Base-by-base conservation (phyloP, 768 basidiomycete genomes). In the Trametes maxima region DNA sequence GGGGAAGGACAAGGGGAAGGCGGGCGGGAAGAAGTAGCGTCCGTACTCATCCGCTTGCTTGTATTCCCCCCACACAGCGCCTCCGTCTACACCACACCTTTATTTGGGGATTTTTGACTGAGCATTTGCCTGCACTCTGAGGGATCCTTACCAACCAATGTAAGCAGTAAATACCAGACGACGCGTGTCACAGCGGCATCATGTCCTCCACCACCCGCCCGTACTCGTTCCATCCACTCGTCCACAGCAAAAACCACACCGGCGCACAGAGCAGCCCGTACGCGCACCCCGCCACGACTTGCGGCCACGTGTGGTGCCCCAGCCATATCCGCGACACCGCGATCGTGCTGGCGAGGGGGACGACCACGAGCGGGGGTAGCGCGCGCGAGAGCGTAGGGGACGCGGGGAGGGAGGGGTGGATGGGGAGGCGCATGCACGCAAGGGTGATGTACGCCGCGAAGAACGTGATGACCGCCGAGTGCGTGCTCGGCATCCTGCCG, bases 401-500 rank as follows among this genome's bases (percentile, higher is more conserved):
- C n/a, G 69, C 54, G 12, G 82, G 81, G 37, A 91, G 71, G 3
- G 80, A 79, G 21, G 78, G 71, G 66, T 91, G 89, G 14, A 85
- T 61, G 2, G 88, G 88, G 14, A 90, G 79, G 67, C 80, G 79
- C 5, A 75, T 21, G 65, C 81, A 83, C 13, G 88, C 84, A 12
- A 91, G 75, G 13, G 80, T 64, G 24, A 85, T 80, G 68, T 84
- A 92, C 2, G 80, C 77, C 10, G 83, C 85, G 68, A 82, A 88
- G 74, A 80, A 92, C 2, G 80, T 78, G 65, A 89, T 89, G 5
- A 79, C 76, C 11, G 89, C 85, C 12, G 90, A 87, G 71, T 93
- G 91, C 5, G 91, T 92, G 63, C 88, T 90, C 5, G 91, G 91
- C 91, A 93, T 92, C 13, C 91, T 92, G 69, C 49, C 59, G 8